Percentiles rank a stretch among this genome's conserved stretches.
These are phyloP conservation scores for Pythium aphanidermatum DNA, from an alignment of 352 stramenopile species.

Conservation along the genomic window DNA sequence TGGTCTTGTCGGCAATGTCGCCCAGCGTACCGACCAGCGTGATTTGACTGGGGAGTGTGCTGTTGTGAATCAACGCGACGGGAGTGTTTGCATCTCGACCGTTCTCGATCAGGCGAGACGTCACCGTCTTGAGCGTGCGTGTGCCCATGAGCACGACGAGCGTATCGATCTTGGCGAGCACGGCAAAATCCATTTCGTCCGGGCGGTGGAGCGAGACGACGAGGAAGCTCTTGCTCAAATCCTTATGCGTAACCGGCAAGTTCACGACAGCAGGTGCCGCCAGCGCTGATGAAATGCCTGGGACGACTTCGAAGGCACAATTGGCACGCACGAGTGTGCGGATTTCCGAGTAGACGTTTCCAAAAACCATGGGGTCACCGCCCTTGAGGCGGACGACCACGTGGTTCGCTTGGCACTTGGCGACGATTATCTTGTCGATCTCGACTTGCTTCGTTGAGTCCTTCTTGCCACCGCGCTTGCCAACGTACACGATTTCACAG, in stretches of 20 bases:
- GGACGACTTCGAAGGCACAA: constrained; percentile 58
- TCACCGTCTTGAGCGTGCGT: constrained; percentile 43
- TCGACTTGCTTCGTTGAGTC: constrained; percentile 62
- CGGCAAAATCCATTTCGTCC: constrained; percentile 53
- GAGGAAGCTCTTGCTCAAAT: constrained; percentile 53
- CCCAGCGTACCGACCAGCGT: constrained; percentile 42
- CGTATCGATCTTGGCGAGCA: constrained; percentile 42
- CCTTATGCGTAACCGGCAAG: constrained; percentile 66
- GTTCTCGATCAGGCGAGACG: constrained; percentile 31
- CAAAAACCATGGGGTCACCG: constrained; percentile 70
- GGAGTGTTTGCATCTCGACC: constrained; percentile 34
- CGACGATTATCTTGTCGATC: constrained; percentile 57
- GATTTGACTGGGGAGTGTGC: constrained; percentile 50
- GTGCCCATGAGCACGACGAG: constrained; percentile 58
- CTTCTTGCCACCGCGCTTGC: constrained; percentile 58
- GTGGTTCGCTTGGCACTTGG: constrained; percentile 38
- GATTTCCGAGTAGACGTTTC: constrained; percentile 68
- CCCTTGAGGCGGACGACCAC: constrained; percentile 66
- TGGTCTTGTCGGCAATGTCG: constrained; percentile 40
- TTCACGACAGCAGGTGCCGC: constrained; percentile 53
- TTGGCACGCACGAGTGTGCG: constrained; percentile 34
- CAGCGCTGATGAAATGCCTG: constrained; percentile 60
- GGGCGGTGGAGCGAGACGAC: constrained; percentile 65
- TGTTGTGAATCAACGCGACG: constrained; percentile 55
- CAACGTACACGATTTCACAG: constrained; percentile 61